Percentiles rank a stretch among this genome's conserved stretches.
Conservation (phyloP, 805 yeast genomes). For the Saccharomycopsis schoenii region DNA sequence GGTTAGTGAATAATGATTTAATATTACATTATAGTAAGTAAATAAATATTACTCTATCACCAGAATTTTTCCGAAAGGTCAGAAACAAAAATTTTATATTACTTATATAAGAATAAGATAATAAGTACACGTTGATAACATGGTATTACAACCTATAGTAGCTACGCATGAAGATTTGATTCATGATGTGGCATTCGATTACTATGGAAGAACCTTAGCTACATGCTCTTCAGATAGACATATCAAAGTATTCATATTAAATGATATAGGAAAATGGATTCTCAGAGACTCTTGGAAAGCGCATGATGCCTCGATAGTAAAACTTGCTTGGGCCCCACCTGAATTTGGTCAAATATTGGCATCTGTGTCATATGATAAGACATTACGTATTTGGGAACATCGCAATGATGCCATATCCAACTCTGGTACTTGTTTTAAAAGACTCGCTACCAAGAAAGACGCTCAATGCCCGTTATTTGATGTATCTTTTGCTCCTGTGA, state of each 20-base stretch:
- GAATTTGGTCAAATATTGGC: conserved; percentile 84
- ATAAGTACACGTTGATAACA: background rate
- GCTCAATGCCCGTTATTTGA: conserved; percentile 83
- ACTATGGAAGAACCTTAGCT: conserved; percentile 85
- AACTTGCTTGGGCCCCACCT: conserved; percentile 89
- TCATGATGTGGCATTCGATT: conserved; percentile 85
- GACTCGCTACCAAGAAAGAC: conserved; percentile 70
- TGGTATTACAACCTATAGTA: conserved; percentile 53
- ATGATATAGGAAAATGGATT: conserved; percentile 65
- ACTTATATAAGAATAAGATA: background rate
- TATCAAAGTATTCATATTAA: conserved; percentile 60
- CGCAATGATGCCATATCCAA: conserved; percentile 64
- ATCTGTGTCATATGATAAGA: conserved; percentile 82
- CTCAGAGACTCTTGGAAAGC: conserved; percentile 90
- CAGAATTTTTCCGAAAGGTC: too few relatives aligned
- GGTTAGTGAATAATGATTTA: background rate
- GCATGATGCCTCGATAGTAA: conserved; percentile 79
- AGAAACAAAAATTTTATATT: background rate
- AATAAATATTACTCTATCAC: too few relatives aligned
- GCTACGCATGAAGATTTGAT: conserved; percentile 92
- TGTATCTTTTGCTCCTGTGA: conserved; percentile 82
- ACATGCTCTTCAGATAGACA: conserved; percentile 95
- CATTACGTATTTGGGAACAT: conserved; percentile 88
- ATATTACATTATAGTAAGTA: too few relatives aligned
- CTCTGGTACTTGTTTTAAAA: conserved; percentile 78